A percentile compares a stretch with the other conserved stretches of the same genome.
phyloP scores from a whole-genome alignment of 768 basidiomycete genomes.

The Boletus pseudopeckii region DNA sequence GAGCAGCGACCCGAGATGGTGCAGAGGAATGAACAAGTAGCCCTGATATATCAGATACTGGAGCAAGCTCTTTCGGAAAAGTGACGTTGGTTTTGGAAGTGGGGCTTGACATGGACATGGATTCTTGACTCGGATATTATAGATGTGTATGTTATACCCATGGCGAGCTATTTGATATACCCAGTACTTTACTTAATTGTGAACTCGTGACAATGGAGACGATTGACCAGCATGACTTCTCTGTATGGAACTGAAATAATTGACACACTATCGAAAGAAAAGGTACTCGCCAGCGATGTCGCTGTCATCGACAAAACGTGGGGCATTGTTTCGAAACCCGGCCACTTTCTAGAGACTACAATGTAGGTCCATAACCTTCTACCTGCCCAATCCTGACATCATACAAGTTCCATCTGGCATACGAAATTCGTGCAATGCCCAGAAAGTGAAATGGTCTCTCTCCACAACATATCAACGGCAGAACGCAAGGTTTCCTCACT shows the following conservation, averaged over 20 bases:
- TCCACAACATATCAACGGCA: conserved; percentile 69
- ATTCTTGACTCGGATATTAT: no score
- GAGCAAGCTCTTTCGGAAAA: conserved; percentile 21
- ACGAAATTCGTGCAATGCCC: no score
- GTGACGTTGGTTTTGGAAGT: background rate
- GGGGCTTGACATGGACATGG: no score
- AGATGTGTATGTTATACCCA: no score
- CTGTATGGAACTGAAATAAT: conserved; percentile 96
- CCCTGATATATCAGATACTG: conserved; percentile 63
- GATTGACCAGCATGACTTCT: conserved; percentile 55
- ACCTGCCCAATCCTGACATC: no score
- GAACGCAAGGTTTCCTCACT: conserved; percentile 97
- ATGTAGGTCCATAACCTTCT: conserved; percentile 45
- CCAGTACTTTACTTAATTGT: no score
- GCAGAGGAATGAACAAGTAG: conserved; percentile 61
- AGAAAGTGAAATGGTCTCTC: no score
- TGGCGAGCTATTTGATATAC: no score
- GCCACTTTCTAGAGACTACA: no score
- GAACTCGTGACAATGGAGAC: conserved; percentile 72
- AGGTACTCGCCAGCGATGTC: conserved; percentile 91
- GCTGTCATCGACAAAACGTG: conserved; percentile 97
- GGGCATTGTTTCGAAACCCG: conserved; percentile 43
- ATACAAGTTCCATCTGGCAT: no score
- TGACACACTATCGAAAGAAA: conserved; percentile 94
- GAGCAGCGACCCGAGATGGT: conserved; percentile 86